Conservation (phyloP, 1,139 yeast species). For the Williopsis jadinii region DNA sequence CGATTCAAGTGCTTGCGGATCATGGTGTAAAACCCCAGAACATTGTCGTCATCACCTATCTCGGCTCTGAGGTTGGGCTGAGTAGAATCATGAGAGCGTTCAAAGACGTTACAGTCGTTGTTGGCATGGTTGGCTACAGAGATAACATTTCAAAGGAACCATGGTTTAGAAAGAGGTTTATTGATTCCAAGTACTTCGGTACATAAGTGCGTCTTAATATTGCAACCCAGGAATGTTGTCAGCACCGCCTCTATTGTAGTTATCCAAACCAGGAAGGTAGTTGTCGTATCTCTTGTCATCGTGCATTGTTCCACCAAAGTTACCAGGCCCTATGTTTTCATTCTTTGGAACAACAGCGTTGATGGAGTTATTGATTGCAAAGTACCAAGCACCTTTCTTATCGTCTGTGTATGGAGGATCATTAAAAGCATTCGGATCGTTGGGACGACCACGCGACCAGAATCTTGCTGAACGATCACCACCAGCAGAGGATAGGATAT, state of each 20-base stretch:
- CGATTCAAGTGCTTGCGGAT: conserved; percentile 78
- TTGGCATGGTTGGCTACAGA: conserved; percentile 53
- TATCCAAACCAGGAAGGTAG: conserved; percentile 1
- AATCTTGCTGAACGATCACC: conserved; percentile 91
- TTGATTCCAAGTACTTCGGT: conserved; percentile 79
- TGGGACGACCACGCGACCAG: conserved; percentile 92
- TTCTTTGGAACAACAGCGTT: conserved; percentile 39
- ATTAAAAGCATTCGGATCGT: conserved; percentile 75
- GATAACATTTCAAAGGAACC: conserved; percentile 22
- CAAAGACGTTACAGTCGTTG: conserved; percentile 57
- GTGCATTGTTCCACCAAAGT: background rate
- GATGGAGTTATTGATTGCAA: conserved; percentile 58
- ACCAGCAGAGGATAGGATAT: conserved; percentile 84
- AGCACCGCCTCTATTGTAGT: background rate
- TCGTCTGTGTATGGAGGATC: conserved; percentile 76
- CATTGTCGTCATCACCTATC: conserved; percentile 62
- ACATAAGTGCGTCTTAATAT: conserved; percentile 26
- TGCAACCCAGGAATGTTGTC: conserved; percentile 1
- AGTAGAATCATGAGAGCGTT: conserved; percentile 70
- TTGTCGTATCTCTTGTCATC: background rate
- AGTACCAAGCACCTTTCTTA: conserved; percentile 68
- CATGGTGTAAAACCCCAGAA: conserved; percentile 62
- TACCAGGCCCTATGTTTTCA: conserved; percentile 20
- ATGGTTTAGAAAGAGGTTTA: conserved; percentile 61
- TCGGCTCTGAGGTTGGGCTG: conserved; percentile 80